These are phyloP conservation scores for Talaromyces albobiverticillius DNA, from an alignment of 2,329 filamentous ascomycete genomes.

Conservation along the genomic window DNA sequence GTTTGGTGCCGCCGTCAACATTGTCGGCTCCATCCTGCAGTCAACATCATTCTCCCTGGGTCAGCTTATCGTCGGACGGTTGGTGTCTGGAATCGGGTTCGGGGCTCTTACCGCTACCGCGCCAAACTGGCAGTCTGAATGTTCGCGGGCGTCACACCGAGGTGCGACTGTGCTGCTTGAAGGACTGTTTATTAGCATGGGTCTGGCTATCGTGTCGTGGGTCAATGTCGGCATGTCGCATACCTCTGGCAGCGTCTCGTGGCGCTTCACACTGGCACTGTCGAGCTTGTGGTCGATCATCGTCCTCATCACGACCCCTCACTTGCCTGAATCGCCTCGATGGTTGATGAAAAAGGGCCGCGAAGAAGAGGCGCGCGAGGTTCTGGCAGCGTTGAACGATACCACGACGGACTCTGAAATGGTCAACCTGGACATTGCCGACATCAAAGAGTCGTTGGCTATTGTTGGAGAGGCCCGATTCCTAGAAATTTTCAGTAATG, in stretches of 20 bases:
- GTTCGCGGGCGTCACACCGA: constrained; percentile 48
- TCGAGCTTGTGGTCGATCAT: constrained; percentile 46
- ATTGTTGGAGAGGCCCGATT: constrained; percentile 50
- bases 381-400: constrained; percentile 54
- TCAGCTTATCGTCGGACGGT: constrained; percentile 53
- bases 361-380: constrained; percentile 60
- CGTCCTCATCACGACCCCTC: constrained; percentile 32
- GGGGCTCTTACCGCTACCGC: constrained; percentile 56
- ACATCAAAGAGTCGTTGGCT: constrained; percentile 34
- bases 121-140: constrained; percentile 51
- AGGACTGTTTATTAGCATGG: constrained; percentile 39
- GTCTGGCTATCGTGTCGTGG: constrained; percentile 23
- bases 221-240: constrained; percentile 21
- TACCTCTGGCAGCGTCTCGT: constrained; percentile 27
- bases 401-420: constrained; percentile 14
- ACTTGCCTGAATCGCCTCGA: constrained; percentile 31
- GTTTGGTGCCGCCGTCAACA: constrained; percentile 53
- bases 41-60: constrained; percentile 34
- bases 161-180: constrained; percentile 56
- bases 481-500: constrained; percentile 49
- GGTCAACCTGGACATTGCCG: constrained; percentile 62
- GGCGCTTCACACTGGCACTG: constrained; percentile 49
- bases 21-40: constrained; percentile 37
- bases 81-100: constrained; percentile 54
- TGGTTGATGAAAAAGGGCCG: constrained; percentile 55